Evolutionary conservation across 148 eudicot genomes (phyloP).

Genomic region (Vaccinium vitisidaea): DNA sequence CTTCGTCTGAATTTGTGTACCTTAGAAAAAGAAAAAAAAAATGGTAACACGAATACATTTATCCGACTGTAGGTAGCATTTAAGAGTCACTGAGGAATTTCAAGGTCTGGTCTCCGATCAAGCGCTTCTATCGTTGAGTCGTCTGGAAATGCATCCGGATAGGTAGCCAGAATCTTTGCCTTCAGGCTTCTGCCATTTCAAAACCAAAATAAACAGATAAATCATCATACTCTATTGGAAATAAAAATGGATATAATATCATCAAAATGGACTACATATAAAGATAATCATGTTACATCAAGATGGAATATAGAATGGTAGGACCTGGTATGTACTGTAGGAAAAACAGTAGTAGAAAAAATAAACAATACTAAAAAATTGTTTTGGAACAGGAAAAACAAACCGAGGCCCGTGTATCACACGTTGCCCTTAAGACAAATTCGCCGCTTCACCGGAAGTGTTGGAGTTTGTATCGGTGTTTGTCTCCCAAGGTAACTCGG

Average conservation of each 20-base stretch:
- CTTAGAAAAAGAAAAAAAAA: not conserved
- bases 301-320: not conserved
- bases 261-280: not conserved
- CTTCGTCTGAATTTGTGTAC: not conserved
- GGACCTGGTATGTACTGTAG: not conserved
- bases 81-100: constrained; percentile 39
- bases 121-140: constrained; percentile 55
- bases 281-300: not conserved
- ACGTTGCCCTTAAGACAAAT: too few species aligned
- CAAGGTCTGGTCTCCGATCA: constrained; percentile 83
- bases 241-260: not conserved
- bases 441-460: too few species aligned
- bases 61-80: not conserved
- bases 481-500: too few species aligned
- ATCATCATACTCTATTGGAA: not conserved
- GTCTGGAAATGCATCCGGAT: constrained; percentile 90
- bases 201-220: constrained; percentile 7
- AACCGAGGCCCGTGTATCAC: too few species aligned
- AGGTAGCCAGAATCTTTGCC: constrained; percentile 61
- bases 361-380: too few species aligned
- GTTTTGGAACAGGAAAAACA: too few species aligned
- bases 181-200: constrained; percentile 63
- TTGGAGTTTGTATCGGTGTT: too few species aligned
- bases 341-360: too few species aligned
- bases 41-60: not conserved